Percentiles rank a stretch among this genome's conserved stretches.
phyloP scores from a whole-genome alignment of 305 asterid genomes.

The Salvia sclarea region DNA sequence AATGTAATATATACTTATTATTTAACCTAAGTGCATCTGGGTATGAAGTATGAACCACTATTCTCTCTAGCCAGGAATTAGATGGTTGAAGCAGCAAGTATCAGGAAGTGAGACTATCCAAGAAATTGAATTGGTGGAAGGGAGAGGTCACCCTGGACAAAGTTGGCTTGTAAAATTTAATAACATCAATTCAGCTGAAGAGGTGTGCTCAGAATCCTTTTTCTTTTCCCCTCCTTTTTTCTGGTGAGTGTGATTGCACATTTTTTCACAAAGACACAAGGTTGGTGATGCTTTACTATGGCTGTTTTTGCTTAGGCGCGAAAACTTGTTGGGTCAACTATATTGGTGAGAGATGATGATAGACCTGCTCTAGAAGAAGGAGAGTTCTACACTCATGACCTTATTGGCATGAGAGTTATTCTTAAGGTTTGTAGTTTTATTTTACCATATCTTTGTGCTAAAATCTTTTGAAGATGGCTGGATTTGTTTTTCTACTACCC shows the following conservation, averaged over 20 bases:
- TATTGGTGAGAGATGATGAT: constrained; percentile 74
- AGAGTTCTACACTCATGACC: constrained; percentile 83
- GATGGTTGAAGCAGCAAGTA: constrained; percentile 86
- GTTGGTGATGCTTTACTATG: constrained; percentile 17
- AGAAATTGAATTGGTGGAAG: constrained; percentile 83
- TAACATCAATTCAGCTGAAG: constrained; percentile 62
- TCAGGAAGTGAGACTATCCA: constrained; percentile 69
- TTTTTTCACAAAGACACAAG: constrained; percentile 8
- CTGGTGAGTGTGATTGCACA: constrained; percentile 19
- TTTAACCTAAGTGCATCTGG: constrained; percentile 25
- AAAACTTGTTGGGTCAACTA: constrained; percentile 82
- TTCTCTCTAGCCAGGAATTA: constrained; percentile 76
- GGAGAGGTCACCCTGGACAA: constrained; percentile 85
- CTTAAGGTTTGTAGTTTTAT: constrained; percentile 65
- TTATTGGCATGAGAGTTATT: constrained; percentile 82
- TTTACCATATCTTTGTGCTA: constrained; percentile 23
- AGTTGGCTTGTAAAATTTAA: constrained; percentile 80
- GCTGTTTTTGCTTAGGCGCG: constrained; percentile 60
- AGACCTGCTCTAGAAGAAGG: constrained; percentile 85
- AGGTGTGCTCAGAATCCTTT: constrained; percentile 47
- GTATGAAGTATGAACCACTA: constrained; percentile 24
- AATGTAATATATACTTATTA: not conserved
- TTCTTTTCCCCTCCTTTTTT: too few species aligned
- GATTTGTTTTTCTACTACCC: not conserved
- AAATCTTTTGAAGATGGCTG: constrained; percentile 23